Evolutionary conservation across 2,329 filamentous ascomycete species (phyloP).

Genomic region (Hyphodiscus sp.): DNA sequence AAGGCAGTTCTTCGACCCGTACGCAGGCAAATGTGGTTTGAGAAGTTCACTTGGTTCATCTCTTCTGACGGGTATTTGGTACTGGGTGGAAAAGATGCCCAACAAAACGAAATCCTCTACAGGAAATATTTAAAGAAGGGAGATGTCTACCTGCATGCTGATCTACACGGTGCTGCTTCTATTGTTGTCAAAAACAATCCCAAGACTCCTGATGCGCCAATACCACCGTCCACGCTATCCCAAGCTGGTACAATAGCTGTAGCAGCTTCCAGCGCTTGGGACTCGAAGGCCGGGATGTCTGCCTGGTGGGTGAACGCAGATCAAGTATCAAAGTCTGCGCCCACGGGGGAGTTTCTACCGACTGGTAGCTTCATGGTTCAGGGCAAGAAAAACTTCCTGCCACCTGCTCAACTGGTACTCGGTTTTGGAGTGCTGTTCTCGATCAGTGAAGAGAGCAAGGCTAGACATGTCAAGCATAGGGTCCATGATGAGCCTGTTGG

Average conservation of each 20-base stretch:
- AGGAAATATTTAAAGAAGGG: constrained; percentile 78
- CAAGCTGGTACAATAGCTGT: constrained; percentile 85
- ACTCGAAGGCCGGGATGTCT: constrained; percentile 90
- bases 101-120: constrained; percentile 92
- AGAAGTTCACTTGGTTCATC: constrained; percentile 94
- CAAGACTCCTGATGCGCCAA: constrained; percentile 70
- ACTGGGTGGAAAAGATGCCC: constrained; percentile 78
- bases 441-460: constrained; percentile 82
- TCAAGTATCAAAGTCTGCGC: constrained; percentile 81
- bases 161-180: constrained; percentile 75
- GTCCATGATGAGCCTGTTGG: constrained; percentile 34
- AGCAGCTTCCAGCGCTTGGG: constrained; percentile 85
- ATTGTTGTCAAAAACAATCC: constrained; percentile 87
- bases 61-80: constrained; percentile 94
- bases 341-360: constrained; percentile 72
- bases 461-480: constrained; percentile 70
- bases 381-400: constrained; percentile 86
- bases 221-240: constrained; percentile 83
- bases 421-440: constrained; percentile 85
- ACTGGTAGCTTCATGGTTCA: constrained; percentile 73
- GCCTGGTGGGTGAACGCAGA: constrained; percentile 93
- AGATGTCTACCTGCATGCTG: constrained; percentile 87
- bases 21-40: constrained; percentile 85
- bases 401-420: constrained; percentile 78
- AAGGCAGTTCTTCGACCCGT: constrained; percentile 81